Evolutionary conservation across 1,284 basidiomycete species (phyloP).

Genomic region (Apiotrichum veenhuisii): DNA sequence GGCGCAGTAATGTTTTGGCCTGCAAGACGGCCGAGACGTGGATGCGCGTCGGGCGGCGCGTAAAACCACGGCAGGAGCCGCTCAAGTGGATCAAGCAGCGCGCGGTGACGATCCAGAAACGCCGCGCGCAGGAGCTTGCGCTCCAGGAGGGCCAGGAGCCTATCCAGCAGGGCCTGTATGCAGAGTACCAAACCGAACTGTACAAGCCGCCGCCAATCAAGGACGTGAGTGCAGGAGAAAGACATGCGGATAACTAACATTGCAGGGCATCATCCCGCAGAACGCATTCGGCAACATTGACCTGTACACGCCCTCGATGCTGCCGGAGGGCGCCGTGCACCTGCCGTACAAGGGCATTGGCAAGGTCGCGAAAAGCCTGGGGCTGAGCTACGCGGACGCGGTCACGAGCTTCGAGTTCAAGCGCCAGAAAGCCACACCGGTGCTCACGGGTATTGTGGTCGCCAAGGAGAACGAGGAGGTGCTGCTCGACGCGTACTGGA

Average conservation of each 20-base stretch:
- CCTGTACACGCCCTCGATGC: slow-evolving; percentile 90
- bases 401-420: slow-evolving; percentile 78
- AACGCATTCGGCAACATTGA: slow-evolving; percentile 98
- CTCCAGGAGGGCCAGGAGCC: slow-evolving; percentile 58
- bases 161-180: slow-evolving; percentile 81
- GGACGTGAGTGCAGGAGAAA: slow-evolving; percentile 59
- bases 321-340: slow-evolving; percentile 81
- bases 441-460: slow-evolving; percentile 81
- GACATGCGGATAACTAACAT: slow-evolving; percentile 1
- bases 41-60: slow-evolving; percentile 78
- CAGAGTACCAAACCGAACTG: slow-evolving; percentile 76
- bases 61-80: slow-evolving; percentile 73
- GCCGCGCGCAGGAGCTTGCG: slow-evolving; percentile 76
- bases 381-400: neutral
- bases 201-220: slow-evolving; percentile 75
- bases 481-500: slow-evolving; percentile 83
- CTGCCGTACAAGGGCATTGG: slow-evolving; percentile 82
- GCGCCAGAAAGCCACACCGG: slow-evolving; percentile 80
- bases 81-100: slow-evolving; percentile 87
- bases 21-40: slow-evolving; percentile 92
- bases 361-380: slow-evolving; percentile 65
- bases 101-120: slow-evolving; percentile 73
- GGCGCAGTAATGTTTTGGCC: slow-evolving; percentile 72
- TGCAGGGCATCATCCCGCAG: slow-evolving; percentile 82
- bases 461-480: slow-evolving; percentile 72